Evolutionary conservation across 2,329 filamentous ascomycete genomes (phyloP).

Genomic region (Falciphora oryzae): DNA sequence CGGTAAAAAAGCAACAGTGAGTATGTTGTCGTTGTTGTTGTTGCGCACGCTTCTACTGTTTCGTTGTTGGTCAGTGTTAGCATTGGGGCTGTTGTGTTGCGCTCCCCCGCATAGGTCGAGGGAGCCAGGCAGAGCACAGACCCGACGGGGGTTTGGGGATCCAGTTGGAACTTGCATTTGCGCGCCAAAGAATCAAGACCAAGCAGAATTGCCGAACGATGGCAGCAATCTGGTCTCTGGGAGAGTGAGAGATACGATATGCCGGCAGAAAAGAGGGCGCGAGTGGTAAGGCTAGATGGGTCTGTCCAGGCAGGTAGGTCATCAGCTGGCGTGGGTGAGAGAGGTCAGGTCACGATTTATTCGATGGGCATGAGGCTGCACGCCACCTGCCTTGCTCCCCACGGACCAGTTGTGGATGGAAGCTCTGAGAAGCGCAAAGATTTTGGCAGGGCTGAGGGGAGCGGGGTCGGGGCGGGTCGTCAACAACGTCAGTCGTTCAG

Average conservation of each 20-base stretch:
- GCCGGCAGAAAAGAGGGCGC: background rate
- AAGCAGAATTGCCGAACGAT: background rate
- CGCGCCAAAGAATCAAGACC: background rate
- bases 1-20: background rate
- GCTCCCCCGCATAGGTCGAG: background rate
- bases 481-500: background rate
- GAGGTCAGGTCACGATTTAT: constrained; percentile 13
- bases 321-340: background rate
- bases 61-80: background rate
- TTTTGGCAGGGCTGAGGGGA: constrained; percentile 12
- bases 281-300: background rate
- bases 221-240: background rate
- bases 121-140: background rate
- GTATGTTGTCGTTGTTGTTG: background rate
- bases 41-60: background rate
- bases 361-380: constrained; percentile 9
- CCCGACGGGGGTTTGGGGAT: background rate
- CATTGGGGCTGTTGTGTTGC: background rate
- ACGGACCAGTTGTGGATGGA: constrained; percentile 15
- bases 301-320: background rate
- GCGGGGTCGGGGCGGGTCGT: constrained; percentile 5
- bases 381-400: constrained; percentile 3
- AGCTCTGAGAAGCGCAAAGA: constrained; percentile 22
- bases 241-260: background rate
- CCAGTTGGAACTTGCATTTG: background rate